Percentiles rank a stretch among this genome's conserved stretches.
These are phyloP conservation scores for Leishmania braziliensis DNA, from an alignment of 208 protist species.

Conservation along the genomic window DNA sequence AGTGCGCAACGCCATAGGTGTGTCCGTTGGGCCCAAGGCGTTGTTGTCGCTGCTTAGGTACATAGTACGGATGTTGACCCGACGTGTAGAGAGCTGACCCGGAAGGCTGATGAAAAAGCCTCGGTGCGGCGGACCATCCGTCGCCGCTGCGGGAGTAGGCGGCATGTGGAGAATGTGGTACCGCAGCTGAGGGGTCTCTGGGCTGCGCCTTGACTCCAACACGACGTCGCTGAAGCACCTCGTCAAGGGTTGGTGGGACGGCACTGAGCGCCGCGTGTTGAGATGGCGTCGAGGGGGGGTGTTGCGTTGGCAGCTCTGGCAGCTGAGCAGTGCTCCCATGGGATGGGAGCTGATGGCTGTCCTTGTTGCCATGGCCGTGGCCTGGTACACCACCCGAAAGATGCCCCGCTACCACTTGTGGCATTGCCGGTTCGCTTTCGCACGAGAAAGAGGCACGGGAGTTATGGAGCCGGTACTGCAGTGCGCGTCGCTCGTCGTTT, in stretches of 20 bases:
- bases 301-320: neutral
- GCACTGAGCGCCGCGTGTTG: neutral
- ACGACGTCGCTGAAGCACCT: neutral
- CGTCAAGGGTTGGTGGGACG: neutral
- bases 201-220: neutral
- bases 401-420: neutral
- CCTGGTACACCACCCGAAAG: neutral
- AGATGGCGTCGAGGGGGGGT: neutral
- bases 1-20: neutral
- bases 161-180: neutral
- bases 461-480: neutral
- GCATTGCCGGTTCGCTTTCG: neutral
- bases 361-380: neutral
- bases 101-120: neutral
- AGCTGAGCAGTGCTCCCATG: neutral
- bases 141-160: neutral
- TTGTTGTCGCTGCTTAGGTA: neutral
- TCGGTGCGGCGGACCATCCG: neutral
- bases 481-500: neutral
- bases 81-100: neutral
- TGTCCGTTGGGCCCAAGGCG: neutral
- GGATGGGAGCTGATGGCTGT: neutral
- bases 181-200: neutral
- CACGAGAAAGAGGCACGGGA: neutral
- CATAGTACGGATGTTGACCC: neutral